Conservation (phyloP, 768 basidiomycete genomes). For the Leucogyrophana mollusca region DNA sequence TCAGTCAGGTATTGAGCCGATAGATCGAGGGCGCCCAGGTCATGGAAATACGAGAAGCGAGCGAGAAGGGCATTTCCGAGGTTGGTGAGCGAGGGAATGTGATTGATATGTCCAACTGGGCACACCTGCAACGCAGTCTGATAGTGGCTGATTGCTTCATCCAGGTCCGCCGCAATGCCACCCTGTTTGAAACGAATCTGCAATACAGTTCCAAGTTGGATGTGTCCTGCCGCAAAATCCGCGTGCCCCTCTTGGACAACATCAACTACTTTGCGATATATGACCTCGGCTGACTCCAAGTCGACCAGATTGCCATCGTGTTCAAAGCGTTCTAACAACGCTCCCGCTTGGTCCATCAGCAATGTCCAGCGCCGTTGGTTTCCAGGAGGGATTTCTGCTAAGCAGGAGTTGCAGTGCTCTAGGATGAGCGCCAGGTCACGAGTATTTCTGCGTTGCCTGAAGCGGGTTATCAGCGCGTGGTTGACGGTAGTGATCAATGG, state of each 20-base stretch:
- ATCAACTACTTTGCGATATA: slow-evolving; percentile 6
- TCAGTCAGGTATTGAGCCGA: slow-evolving; percentile 19
- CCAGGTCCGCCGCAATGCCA: slow-evolving; percentile 12
- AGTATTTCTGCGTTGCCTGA: slow-evolving; percentile 3
- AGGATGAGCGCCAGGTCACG: slow-evolving; percentile 19
- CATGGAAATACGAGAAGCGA: slow-evolving; percentile 8
- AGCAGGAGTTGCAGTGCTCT: slow-evolving; percentile 17
- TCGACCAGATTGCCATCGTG: slow-evolving; percentile 7
- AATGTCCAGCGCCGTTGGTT: background rate
- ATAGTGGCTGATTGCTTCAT: slow-evolving; percentile 20
- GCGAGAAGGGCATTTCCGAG: slow-evolving; percentile 14
- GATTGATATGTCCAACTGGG: slow-evolving; percentile 8
- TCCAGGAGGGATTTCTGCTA: slow-evolving; percentile 3
- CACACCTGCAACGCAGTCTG: slow-evolving; percentile 11
- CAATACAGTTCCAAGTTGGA: slow-evolving; percentile 18
- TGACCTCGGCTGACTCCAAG: slow-evolving; percentile 8
- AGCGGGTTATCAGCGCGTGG: slow-evolving; percentile 5
- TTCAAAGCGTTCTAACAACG: slow-evolving; percentile 11
- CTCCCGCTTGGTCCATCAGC: slow-evolving; percentile 13
- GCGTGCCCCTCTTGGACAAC: slow-evolving; percentile 9
- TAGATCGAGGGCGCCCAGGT: slow-evolving; percentile 18
- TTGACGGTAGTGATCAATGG: background rate
- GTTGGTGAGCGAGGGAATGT: slow-evolving; percentile 10
- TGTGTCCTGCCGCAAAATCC: slow-evolving; percentile 5
- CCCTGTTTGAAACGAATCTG: slow-evolving; percentile 10